Base-by-base conservation (phyloP, 108 stramenopile species). In the Nannochloropsis gaditana region DNA sequence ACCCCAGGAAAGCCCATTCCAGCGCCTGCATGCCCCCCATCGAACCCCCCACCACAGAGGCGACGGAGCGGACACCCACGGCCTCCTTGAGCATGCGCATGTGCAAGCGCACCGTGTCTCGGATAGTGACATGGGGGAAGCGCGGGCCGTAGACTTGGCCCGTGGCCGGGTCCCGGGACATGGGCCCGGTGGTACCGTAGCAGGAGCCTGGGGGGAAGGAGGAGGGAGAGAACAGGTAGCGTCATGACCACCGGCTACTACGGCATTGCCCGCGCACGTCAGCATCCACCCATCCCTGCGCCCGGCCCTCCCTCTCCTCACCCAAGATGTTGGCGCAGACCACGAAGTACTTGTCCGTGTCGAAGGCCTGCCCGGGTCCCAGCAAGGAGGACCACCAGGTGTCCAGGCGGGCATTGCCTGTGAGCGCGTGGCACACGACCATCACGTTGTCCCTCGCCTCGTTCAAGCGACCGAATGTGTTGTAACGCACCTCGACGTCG, bases 1-100 rank as follows among this genome's bases (percentile, higher is more conserved):
- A 93, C 5, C 90, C 95, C 85, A 95, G 94, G 59, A 94, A 93
- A 19, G 92, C 93, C 92, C 93, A 95, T 85, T 97, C 96, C 91
- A 97, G 92, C 21, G 93, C 92, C 83, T 97, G 96, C 96, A 97
- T 97, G 9, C 96, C 96, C 43, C 96, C 96, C 92, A 97, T 95
- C 85, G 93, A 94, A 2, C 96, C 96, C 41, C 96, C 96, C 88
- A 97, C 94, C 15, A 97, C 96, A 50, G 91, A 91, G 85, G 95
- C 94, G 88, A 97, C 89, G 4, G 92, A 92, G 44, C 87, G 85
- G 43, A 94, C 92, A 44, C 90, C 85, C 19, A 97, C 85, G 80
- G 92, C 92, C 50, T 97, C 91, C 86, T 92, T 90, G 43, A 97
- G 84, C 85, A 97, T 82, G 2, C 90, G 43, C 5, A 96, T 87